Evolutionary conservation across 345 rosid species (phyloP).

Genomic region (Citrus medica): DNA sequence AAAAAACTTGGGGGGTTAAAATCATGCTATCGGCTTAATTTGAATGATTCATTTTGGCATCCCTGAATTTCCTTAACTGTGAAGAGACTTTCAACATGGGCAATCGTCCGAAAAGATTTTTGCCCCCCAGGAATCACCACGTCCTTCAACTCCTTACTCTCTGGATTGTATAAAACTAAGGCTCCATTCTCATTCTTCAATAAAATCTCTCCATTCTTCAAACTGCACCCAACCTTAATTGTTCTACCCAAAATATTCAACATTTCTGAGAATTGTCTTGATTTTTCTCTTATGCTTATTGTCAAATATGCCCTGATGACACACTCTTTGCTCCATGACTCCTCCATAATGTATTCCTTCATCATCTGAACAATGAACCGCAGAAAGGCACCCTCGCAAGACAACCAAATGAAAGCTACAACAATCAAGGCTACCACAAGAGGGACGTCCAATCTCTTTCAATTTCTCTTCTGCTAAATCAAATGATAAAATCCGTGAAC

Average conservation of each 20-base stretch:
- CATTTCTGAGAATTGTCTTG: not conserved
- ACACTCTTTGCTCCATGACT: not conserved
- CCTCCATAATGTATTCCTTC: not conserved
- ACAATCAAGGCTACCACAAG: not conserved
- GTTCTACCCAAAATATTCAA: no score
- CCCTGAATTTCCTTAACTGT: not conserved
- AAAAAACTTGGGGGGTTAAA: not conserved
- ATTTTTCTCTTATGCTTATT: not conserved
- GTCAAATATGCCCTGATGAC: no score
- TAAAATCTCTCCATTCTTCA: no score
- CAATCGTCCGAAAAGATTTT: not conserved
- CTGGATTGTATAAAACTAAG: not conserved
- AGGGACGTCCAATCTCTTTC: not conserved
- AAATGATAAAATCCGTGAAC: not conserved
- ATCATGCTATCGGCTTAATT: not conserved
- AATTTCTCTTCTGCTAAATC: not conserved
- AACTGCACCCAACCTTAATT: not conserved
- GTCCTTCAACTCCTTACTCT: not conserved
- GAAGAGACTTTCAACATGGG: not conserved
- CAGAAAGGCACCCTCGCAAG: slow-evolving; percentile 3
- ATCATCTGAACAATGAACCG: not conserved
- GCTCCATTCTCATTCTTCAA: not conserved
- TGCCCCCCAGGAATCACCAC: not conserved
- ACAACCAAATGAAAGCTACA: not conserved
- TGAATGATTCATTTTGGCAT: not conserved